These are phyloP conservation scores for Trypanosoma rangeli DNA, from an alignment of 208 protist genomes.

Conservation along the genomic window DNA sequence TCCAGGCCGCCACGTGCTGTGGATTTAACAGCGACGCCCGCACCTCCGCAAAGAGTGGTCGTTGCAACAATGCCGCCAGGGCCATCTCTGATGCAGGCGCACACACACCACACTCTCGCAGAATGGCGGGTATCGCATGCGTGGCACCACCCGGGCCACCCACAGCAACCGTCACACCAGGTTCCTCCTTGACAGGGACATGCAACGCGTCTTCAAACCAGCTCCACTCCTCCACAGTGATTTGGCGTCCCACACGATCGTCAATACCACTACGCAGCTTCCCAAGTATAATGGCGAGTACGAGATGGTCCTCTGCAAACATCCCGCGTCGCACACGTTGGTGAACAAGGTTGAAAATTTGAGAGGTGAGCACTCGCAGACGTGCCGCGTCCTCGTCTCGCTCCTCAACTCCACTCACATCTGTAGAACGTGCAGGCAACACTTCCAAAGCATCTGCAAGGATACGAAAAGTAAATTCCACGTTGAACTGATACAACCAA, in stretches of 20 bases:
- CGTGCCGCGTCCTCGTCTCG: slow-evolving; percentile 34
- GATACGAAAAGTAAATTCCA: slow-evolving; percentile 95
- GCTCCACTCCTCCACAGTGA: slow-evolving; percentile 73
- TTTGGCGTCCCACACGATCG: slow-evolving; percentile 25
- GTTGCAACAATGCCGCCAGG: slow-evolving; percentile 47
- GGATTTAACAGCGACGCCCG: slow-evolving; percentile 49
- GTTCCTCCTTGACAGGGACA: background rate
- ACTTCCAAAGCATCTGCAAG: slow-evolving; percentile 81
- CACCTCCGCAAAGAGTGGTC: slow-evolving; percentile 67
- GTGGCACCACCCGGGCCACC: background rate
- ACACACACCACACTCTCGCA: slow-evolving; percentile 23
- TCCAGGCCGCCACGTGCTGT: slow-evolving; percentile 41
- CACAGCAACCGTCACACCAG: background rate
- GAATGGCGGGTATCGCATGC: slow-evolving; percentile 15
- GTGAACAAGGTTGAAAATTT: slow-evolving; percentile 79
- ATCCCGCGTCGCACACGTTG: slow-evolving; percentile 87
- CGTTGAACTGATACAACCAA: slow-evolving; percentile 97
- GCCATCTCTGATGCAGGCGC: slow-evolving; percentile 20
- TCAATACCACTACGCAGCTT: slow-evolving; percentile 85
- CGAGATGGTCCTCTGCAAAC: slow-evolving; percentile 93
- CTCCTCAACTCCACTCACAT: background rate
- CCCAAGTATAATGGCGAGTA: slow-evolving; percentile 93
- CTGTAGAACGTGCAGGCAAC: slow-evolving; percentile 32
- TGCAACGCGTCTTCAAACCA: slow-evolving; percentile 41
- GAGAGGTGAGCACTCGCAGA: slow-evolving; percentile 41